A percentile compares a stretch with the other conserved stretches of the same genome.
Conservation (phyloP, 306 rosid genomes). For the Acmispon strigosus region DNA sequence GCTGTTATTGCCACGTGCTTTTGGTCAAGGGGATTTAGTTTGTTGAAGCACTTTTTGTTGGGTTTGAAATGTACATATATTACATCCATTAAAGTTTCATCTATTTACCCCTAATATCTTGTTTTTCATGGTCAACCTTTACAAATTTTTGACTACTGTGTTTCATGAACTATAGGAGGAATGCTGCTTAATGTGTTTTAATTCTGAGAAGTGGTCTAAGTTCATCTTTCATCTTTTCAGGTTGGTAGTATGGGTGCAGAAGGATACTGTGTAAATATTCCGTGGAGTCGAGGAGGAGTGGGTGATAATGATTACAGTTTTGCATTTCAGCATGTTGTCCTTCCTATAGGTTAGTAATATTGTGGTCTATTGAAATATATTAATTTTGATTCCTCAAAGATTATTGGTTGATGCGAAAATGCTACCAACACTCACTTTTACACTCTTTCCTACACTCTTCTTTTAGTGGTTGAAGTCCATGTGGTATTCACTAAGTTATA, state of each 20-base stretch:
- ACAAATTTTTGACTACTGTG: not conserved
- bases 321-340: slow-evolving; percentile 86
- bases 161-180: slow-evolving; percentile 11
- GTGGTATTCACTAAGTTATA: too few relatives aligned
- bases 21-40: not conserved
- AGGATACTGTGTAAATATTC: slow-evolving; percentile 94
- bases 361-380: not conserved
- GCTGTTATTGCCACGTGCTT: slow-evolving; percentile 1
- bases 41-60: not conserved
- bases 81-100: not conserved
- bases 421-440: too few relatives aligned
- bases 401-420: too few relatives aligned
- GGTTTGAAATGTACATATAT: not conserved
- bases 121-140: not conserved
- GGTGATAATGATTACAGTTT: slow-evolving; percentile 88
- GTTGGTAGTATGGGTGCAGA: slow-evolving; percentile 93
- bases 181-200: not conserved
- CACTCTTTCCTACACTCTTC: too few relatives aligned
- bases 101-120: not conserved
- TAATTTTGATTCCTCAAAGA: not conserved
- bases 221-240: slow-evolving; percentile 39
- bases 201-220: slow-evolving; percentile 13
- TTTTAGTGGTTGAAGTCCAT: too few relatives aligned
- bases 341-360: slow-evolving; percentile 73
- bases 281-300: slow-evolving; percentile 88